phyloP scores from a whole-genome alignment of 164 flowering plant genomes.

The Chimonanthus praecox region DNA sequence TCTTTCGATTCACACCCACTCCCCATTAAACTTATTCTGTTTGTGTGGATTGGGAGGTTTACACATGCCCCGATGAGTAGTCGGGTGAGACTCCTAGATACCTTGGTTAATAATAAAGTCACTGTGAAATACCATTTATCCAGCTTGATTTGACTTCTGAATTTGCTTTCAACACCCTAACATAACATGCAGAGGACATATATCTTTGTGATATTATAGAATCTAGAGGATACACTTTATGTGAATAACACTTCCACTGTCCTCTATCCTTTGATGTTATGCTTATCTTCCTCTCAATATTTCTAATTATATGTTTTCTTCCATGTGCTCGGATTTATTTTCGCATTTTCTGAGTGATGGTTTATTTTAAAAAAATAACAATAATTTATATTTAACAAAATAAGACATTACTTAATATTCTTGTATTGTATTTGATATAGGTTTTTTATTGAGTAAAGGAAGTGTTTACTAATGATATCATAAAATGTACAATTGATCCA shows the following conservation, averaged over 20 bases:
- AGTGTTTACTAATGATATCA: not conserved
- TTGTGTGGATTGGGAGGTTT: no score
- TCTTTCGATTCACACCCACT: no score
- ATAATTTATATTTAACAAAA: no score
- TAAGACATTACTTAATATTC: not conserved
- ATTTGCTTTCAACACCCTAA: not conserved
- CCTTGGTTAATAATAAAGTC: no score
- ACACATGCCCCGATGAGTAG: no score
- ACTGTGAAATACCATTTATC: no score
- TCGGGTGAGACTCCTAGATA: no score
- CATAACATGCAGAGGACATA: not conserved
- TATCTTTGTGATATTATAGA: not conserved
- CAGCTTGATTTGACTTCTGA: not conserved
- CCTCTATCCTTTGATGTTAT: not conserved
- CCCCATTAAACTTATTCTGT: no score
- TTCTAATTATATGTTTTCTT: no score
- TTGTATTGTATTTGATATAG: not conserved
- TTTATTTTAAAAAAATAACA: no score
- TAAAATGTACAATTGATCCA: not conserved
- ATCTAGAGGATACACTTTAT: not conserved
- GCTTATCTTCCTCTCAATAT: not conserved
- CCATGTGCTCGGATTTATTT: not conserved
- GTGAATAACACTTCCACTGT: not conserved
- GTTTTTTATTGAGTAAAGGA: no score
- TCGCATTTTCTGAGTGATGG: no score